These are phyloP conservation scores for Ganoderma boninense DNA, from an alignment of 1,284 basidiomycete species.

Conservation along the genomic window DNA sequence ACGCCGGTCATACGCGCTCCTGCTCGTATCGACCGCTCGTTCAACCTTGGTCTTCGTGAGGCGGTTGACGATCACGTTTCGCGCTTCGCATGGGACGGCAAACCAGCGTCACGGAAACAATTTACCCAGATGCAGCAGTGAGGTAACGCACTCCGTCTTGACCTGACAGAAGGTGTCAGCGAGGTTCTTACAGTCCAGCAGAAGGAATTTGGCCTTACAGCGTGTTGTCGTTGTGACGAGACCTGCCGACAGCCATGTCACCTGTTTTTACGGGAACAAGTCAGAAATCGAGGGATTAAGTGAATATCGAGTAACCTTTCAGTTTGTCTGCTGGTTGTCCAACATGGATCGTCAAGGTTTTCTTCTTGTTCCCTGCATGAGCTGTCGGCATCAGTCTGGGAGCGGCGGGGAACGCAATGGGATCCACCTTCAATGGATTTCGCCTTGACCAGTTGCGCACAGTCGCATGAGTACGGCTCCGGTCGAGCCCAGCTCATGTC, in stretches of 20 bases:
- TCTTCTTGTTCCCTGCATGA: constrained; percentile 91
- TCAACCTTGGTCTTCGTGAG: constrained; percentile 95
- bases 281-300: neutral
- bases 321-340: constrained; percentile 91
- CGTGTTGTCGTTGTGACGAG: constrained; percentile 90
- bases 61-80: constrained; percentile 91
- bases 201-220: constrained; percentile 50
- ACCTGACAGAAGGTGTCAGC: constrained; percentile 55
- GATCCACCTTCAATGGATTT: constrained; percentile 92
- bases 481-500: constrained; percentile 88
- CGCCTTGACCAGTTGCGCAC: constrained; percentile 95
- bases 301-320: constrained; percentile 63
- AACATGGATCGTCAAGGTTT: constrained; percentile 94
- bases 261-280: constrained; percentile 78
- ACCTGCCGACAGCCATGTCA: constrained; percentile 97
- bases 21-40: constrained; percentile 88
- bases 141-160: constrained; percentile 70
- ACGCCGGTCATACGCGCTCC: constrained; percentile 85
- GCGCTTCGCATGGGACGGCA: constrained; percentile 77
- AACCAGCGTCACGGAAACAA: neutral
- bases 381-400: constrained; percentile 16
- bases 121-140: neutral
- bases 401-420: too few species aligned
- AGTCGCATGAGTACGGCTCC: constrained; percentile 82
- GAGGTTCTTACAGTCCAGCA: neutral